phyloP scores from a whole-genome alignment of 2,329 filamentous ascomycete species.

The Teratosphaeria epicoccoides region DNA sequence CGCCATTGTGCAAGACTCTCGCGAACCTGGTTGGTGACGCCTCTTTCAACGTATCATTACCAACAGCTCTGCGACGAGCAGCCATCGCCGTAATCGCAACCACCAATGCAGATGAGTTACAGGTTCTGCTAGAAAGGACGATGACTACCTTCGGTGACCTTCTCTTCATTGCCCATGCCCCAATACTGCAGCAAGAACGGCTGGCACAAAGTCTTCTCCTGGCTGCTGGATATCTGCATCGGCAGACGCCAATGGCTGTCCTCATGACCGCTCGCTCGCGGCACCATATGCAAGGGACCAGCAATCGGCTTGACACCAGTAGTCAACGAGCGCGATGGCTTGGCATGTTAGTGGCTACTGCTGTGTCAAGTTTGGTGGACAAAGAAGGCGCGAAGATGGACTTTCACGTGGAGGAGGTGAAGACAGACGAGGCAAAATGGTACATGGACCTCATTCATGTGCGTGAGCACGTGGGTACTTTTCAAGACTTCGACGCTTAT shows the following conservation, averaged over 20 bases:
- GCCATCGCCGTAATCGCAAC: constrained; percentile 17
- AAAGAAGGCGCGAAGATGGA: constrained; percentile 60
- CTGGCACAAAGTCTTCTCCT: constrained; percentile 72
- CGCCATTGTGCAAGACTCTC: constrained; percentile 7
- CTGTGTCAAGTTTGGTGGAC: constrained; percentile 55
- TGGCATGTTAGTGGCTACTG: constrained; percentile 78
- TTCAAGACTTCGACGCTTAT: constrained; percentile 38
- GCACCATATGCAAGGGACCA: constrained; percentile 65
- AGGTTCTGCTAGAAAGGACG: constrained; percentile 55
- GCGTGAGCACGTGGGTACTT: constrained; percentile 51
- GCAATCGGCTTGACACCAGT: constrained; percentile 70
- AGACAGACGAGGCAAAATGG: constrained; percentile 61
- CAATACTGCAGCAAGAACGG: constrained; percentile 80
- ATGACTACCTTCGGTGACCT: constrained; percentile 71
- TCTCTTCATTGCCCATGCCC: constrained; percentile 74
- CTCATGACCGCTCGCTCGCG: constrained; percentile 60
- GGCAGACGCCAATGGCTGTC: constrained; percentile 55
- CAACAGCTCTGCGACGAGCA: constrained; percentile 17
- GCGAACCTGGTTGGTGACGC: constrained; percentile 16
- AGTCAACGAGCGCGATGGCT: constrained; percentile 68
- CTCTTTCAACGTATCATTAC: constrained; percentile 10
- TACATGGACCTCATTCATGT: constrained; percentile 57
- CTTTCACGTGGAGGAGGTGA: constrained; percentile 73
- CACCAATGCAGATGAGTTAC: constrained; percentile 22
- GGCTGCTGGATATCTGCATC: constrained; percentile 63